Percentiles rank a stretch among this genome's conserved stretches.
Evolutionary conservation across 139 green algal species (phyloP).

Genomic region (Coelastrella sp.): DNA sequence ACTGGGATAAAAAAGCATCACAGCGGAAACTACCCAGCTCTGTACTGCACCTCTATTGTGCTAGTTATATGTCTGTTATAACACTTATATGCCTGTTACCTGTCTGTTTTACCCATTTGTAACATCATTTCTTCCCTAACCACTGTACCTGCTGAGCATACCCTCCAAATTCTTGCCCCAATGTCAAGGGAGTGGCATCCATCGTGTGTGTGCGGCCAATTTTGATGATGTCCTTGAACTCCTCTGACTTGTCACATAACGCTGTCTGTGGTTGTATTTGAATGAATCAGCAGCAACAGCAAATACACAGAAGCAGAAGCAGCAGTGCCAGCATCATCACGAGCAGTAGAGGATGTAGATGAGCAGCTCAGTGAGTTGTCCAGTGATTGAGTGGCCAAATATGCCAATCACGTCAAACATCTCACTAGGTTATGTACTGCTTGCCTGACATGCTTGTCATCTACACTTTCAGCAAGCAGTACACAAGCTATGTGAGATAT

Average conservation of each 20-base stretch:
- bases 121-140: background rate
- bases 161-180: conserved; percentile 96
- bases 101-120: too few species aligned
- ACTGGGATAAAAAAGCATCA: too few species aligned
- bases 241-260: conserved; percentile 70
- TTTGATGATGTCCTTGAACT: conserved; percentile 94
- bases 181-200: conserved; percentile 94
- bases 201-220: conserved; percentile 96
- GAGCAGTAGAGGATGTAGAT: background rate
- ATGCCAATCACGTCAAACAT: too few species aligned
- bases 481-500: too few species aligned
- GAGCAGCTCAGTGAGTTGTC: background rate
- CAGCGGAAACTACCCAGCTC: too few species aligned
- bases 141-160: conserved; percentile 84
- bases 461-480: too few species aligned
- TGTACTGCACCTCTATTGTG: too few species aligned
- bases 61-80: too few species aligned
- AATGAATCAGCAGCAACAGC: background rate
- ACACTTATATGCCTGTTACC: too few species aligned
- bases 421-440: too few species aligned
- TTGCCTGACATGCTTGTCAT: too few species aligned
- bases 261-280: conserved; percentile 20
- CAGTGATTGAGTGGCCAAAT: too few species aligned
- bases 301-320: background rate
- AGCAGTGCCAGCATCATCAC: background rate